A percentile compares a stretch with the other conserved stretches of the same genome.
Evolutionary conservation across 1,284 basidiomycete genomes (phyloP).

Genomic region (Moesziomyces sp.): DNA sequence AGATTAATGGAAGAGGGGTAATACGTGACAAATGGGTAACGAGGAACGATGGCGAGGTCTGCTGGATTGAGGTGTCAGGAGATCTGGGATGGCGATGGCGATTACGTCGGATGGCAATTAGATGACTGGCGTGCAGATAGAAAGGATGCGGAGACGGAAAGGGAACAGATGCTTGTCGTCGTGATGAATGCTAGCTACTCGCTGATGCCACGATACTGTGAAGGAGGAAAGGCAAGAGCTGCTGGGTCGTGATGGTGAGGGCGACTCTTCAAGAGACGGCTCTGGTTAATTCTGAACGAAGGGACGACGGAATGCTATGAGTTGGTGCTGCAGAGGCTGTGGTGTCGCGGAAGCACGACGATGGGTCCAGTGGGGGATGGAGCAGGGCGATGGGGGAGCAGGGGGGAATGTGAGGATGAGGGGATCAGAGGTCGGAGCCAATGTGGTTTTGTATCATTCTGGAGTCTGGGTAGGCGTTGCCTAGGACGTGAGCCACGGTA

Average conservation of each 20-base stretch:
- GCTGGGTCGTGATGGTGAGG: neutral
- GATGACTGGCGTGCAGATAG: neutral
- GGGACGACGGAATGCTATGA: neutral
- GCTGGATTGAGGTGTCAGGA: neutral
- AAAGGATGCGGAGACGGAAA: neutral
- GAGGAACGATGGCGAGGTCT: neutral
- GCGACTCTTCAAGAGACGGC: neutral
- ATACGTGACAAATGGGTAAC: slow-evolving; percentile 1
- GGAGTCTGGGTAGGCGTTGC: neutral
- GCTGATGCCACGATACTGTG: neutral
- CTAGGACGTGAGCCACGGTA: neutral
- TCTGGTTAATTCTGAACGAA: neutral
- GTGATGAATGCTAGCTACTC: neutral
- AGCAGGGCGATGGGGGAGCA: neutral
- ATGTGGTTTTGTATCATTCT: slow-evolving; percentile 28
- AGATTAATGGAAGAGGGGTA: neutral
- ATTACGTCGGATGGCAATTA: slow-evolving; percentile 9
- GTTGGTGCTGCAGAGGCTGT: neutral
- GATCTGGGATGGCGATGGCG: slow-evolving; percentile 4
- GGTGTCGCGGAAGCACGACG: neutral
- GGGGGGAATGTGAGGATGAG: slow-evolving; percentile 1
- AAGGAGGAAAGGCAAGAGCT: neutral
- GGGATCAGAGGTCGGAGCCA: neutral
- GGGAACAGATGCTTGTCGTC: slow-evolving; percentile 7
- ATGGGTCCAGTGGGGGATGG: neutral